Base-by-base conservation (phyloP, 2,329 filamentous ascomycete genomes). In the Aspergillus chevalieri region DNA sequence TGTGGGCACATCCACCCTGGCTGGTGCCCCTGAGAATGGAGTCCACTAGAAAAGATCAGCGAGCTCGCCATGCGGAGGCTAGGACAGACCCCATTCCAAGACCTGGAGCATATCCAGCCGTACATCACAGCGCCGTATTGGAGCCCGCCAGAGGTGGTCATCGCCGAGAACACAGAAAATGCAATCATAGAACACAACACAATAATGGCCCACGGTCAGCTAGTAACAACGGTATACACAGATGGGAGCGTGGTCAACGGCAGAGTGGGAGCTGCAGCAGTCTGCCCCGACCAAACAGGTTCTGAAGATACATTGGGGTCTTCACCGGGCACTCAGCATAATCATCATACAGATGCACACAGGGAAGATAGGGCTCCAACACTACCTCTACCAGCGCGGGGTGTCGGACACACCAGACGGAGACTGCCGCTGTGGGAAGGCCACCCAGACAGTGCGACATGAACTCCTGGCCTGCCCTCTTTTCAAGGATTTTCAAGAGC, bases 121-220 rank as follows among this genome's bases (percentile, higher is more conserved):
- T 39, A 15, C 36, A 39, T 39, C 36, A 15, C n/a, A 15, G 36
- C 36, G 17, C 36, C 36, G 8, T 39, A 19, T 15, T 19, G 17
- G 36, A 39, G 36, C 4, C 36, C 36, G 14, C 36, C 36, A 6
- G 36, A 39, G 36, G 36, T 39, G 14, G 2, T 39, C 36, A 39
- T 39, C 24, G 34, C 2, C 8, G 14, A 28, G 21, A 43, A 22
- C 12, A 22, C 3, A 6, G 17, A 14, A 22, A 47, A 42, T 3
- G 28, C 28, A 33, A 33, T 33, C 28, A 33, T 10, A 24, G 21
- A 39, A 28, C 3, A 15, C 36, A 49, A 34, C 3, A 41, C 12
- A 49, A 44, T n/a, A 33, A 59, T 59, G 57, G 53, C 48, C 9
- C 56, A 60, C 51, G 53, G 55, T 36, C 46, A 39, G 36, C 14